Conservation (phyloP, 805 yeast species). For the Candida sphagnicola region DNA sequence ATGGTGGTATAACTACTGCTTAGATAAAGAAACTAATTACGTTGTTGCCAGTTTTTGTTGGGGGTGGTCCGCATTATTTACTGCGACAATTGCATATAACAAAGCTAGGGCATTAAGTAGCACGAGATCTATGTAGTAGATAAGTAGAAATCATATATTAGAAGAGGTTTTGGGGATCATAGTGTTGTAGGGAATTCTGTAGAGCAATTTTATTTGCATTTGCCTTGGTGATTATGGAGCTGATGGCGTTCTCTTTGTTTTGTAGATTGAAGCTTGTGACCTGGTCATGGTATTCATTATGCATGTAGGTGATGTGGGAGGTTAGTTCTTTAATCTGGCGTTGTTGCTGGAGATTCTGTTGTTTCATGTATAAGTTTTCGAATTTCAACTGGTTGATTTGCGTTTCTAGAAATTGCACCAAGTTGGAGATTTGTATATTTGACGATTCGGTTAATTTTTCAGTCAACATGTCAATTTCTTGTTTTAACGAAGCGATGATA, state of each 20-base stretch:
- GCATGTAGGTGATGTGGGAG: slow-evolving; percentile 20
- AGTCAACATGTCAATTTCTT: slow-evolving; percentile 29
- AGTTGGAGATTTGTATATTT: slow-evolving; percentile 17
- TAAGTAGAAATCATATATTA: no score
- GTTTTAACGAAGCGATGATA: slow-evolving; percentile 24
- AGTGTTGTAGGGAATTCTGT: slow-evolving; percentile 11
- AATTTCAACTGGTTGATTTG: slow-evolving; percentile 27
- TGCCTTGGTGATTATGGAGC: slow-evolving; percentile 7
- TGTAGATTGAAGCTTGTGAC: slow-evolving; percentile 3
- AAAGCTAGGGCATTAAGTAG: no score
- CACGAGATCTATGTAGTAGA: no score
- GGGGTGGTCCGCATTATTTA: neutral
- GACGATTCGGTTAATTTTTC: slow-evolving; percentile 12
- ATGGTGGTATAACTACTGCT: no score
- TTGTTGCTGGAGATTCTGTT: slow-evolving; percentile 13
- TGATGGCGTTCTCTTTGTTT: slow-evolving; percentile 1
- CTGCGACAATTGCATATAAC: no score
- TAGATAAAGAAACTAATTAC: no score
- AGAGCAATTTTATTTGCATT: slow-evolving; percentile 6
- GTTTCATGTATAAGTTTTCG: slow-evolving; percentile 31
- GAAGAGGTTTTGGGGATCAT: slow-evolving; percentile 13
- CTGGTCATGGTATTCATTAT: slow-evolving; percentile 14
- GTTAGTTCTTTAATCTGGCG: slow-evolving; percentile 20
- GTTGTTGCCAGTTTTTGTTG: neutral
- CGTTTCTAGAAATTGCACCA: slow-evolving; percentile 28